Conservation (phyloP, 2,329 filamentous ascomycete species). For the Monilinia aucupariae region DNA sequence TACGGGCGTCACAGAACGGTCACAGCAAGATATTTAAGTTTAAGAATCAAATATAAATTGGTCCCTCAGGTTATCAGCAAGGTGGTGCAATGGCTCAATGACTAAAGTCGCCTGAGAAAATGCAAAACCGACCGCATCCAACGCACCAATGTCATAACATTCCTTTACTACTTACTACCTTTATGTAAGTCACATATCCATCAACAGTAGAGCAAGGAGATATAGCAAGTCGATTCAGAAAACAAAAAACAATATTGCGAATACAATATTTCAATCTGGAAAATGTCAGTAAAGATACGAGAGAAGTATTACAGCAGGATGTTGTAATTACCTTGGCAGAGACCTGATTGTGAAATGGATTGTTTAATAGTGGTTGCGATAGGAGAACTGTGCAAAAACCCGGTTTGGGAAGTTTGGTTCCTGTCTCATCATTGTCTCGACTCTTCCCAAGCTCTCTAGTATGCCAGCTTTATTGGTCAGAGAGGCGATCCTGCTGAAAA, state of each 20-base stretch:
- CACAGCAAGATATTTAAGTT: background rate
- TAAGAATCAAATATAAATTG: background rate
- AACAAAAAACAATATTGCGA: background rate
- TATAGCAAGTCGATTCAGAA: background rate
- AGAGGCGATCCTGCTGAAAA: background rate
- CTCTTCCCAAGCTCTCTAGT: background rate
- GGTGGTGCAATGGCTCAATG: background rate
- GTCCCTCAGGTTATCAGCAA: background rate
- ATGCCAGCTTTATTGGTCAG: background rate
- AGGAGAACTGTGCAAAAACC: background rate
- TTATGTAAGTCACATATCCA: background rate
- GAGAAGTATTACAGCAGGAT: background rate
- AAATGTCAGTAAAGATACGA: background rate
- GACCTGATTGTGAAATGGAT: background rate
- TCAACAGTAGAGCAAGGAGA: background rate
- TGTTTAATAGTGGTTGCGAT: background rate
- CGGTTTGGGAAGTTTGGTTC: background rate
- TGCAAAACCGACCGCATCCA: conserved; percentile 2
- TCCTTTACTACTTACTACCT: background rate
- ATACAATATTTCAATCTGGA: background rate
- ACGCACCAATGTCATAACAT: background rate
- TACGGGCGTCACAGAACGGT: background rate
- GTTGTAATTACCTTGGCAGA: background rate
- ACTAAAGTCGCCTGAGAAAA: background rate
- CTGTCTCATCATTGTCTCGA: background rate